Evolutionary conservation across 148 eudicot genomes (phyloP).

Genomic region (Rhododendron simsii): DNA sequence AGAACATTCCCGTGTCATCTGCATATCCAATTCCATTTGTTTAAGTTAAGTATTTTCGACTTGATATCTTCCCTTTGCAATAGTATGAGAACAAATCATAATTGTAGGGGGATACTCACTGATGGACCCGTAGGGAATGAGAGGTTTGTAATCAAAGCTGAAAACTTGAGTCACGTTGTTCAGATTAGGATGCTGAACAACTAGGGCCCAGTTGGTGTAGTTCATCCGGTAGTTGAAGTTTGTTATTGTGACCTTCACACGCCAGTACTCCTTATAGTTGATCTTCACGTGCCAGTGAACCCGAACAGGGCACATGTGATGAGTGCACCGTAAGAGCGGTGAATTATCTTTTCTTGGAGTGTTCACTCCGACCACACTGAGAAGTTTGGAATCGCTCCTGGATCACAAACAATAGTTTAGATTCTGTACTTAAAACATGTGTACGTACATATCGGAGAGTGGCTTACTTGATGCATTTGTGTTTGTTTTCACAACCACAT

Average conservation of each 20-base stretch:
- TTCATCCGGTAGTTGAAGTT: conserved; percentile 83
- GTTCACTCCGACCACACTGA: conserved; percentile 47
- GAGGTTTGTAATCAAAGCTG: conserved; percentile 91
- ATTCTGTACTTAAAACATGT: background rate
- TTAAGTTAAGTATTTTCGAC: background rate
- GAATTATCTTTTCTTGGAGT: conserved; percentile 62
- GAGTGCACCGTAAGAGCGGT: conserved; percentile 73
- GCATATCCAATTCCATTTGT: conserved; percentile 21
- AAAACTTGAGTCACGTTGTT: conserved; percentile 89
- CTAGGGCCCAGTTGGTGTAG: conserved; percentile 77
- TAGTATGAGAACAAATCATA: background rate
- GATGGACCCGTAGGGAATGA: conserved; percentile 58
- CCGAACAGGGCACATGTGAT: conserved; percentile 89
- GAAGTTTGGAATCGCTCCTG: conserved; percentile 71
- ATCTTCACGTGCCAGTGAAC: conserved; percentile 93
- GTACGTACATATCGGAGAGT: background rate
- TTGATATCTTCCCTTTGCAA: background rate
- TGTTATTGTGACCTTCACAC: conserved; percentile 71
- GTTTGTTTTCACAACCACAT: conserved; percentile 79
- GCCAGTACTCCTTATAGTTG: conserved; percentile 89
- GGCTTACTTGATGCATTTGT: conserved; percentile 68
- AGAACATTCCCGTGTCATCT: conserved; percentile 94
- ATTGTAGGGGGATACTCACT: conserved; percentile 46
- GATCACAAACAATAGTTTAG: background rate
- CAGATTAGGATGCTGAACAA: conserved; percentile 83